Base-by-base conservation (phyloP, 768 basidiomycete genomes). In the Lactifluus pinguis region DNA sequence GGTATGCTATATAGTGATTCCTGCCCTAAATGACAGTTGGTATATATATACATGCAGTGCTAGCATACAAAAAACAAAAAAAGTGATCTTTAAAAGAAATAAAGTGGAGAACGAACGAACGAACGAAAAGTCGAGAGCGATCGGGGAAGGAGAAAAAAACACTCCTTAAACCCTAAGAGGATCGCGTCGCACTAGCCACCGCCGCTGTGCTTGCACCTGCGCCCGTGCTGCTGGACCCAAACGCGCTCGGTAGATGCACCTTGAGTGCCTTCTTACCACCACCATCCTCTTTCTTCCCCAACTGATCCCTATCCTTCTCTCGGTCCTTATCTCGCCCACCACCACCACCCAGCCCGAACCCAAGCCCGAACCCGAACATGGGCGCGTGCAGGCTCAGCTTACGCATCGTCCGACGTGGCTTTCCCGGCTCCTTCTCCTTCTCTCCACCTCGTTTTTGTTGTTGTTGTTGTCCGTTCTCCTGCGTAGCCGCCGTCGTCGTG, bases 381-480 rank as follows among this genome's bases (percentile, higher is more conserved):
- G 84, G 82, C 53, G 80, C 77, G 25, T 79, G 79, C 59, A 89
- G 70, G 69, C 88, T 90, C 72, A 90, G 71, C 74, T 90, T 89
- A 57, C 86, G 63, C 59, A 58, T 50, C 2, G 48, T 58, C 10
- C 55, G 62, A 14, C 50, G 41, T 0, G 54, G 21, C 13, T 78
- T 61, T 81, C 75, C 45, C 74, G 73, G 68, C 74, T 80, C 59
- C 73, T 62, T n/a, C 67, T 66, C 13, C 68, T 65, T 59, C 65
- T 67, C 44, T 57, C 21, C 25, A 25, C 25, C 25, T 2, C 25
- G 25, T 25, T 25, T 25, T 25, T 25, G 25, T 25, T 25, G 25
- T 25, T 25, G 25, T 25, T 25, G 25, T 25, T 25, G 61, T 38
- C 63, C 65, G 53, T 62, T 71, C 25, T 61, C 67, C 6, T 44